phyloP scores from a whole-genome alignment of 2,329 filamentous ascomycete species.

The Botryotinia globosa region DNA sequence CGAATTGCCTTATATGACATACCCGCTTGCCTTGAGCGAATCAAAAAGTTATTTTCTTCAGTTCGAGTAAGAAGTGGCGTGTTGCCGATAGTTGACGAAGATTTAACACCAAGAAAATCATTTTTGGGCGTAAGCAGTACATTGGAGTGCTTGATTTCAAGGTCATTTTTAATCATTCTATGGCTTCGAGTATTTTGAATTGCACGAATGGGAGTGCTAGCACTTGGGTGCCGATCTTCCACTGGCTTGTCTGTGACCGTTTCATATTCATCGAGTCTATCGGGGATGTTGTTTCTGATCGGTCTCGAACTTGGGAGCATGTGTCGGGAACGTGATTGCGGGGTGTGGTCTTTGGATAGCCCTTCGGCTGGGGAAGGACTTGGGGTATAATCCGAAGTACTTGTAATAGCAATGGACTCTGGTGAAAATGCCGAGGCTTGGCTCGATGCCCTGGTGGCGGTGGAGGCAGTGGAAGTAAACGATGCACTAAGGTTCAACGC shows the following conservation, averaged over 20 bases:
- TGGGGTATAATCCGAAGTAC: constrained; percentile 22
- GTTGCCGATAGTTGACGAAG: neutral
- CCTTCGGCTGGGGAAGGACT: constrained; percentile 21
- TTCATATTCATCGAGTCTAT: neutral
- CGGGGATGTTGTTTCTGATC: neutral
- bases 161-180: neutral
- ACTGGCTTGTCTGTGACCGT: neutral
- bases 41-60: constrained; percentile 49
- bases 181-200: neutral
- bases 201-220: constrained; percentile 2
- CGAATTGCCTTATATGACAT: constrained; percentile 66
- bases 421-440: constrained; percentile 25
- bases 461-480: constrained; percentile 23
- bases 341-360: constrained; percentile 13
- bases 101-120: neutral
- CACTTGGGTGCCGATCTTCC: constrained; percentile 14
- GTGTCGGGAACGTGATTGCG: constrained; percentile 24
- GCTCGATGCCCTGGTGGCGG: constrained; percentile 29
- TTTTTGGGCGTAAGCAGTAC: neutral
- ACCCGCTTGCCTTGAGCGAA: constrained; percentile 53
- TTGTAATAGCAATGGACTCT: constrained; percentile 21
- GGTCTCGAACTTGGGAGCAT: constrained; percentile 27
- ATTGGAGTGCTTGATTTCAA: neutral
- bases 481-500: constrained; percentile 28
- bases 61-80: neutral